phyloP scores from a whole-genome alignment of 2,329 filamentous ascomycete genomes.

The Pseudogymnoascus sp. region DNA sequence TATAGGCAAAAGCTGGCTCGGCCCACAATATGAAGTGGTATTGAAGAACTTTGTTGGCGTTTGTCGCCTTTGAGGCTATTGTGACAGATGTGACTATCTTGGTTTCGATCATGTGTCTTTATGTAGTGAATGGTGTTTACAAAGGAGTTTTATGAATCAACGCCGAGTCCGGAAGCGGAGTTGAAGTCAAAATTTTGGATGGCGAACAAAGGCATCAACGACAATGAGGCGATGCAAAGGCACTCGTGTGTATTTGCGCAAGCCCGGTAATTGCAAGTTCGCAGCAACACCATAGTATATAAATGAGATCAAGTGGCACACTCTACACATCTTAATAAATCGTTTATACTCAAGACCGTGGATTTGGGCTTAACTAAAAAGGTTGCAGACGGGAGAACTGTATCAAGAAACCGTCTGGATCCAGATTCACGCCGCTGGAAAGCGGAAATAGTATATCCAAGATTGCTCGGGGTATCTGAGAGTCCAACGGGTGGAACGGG shows the following conservation, averaged over 20 bases:
- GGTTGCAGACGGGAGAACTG: too few species aligned
- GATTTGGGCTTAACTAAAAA: too few species aligned
- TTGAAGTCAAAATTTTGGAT: neutral
- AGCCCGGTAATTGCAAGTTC: neutral
- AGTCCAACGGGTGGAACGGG: neutral
- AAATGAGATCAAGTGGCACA: neutral
- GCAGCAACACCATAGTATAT: neutral
- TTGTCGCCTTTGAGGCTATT: neutral
- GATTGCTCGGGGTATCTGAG: neutral
- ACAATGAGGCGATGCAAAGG: neutral
- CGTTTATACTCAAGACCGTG: too few species aligned
- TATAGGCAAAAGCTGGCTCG: slow-evolving; percentile 2
- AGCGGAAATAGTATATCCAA: neutral
- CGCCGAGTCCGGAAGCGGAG: neutral
- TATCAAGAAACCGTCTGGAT: too few species aligned
- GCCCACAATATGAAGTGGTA: slow-evolving; percentile 4
- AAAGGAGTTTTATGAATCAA: neutral
- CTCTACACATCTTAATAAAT: too few species aligned
- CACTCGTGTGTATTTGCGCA: neutral
- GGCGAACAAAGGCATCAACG: neutral
- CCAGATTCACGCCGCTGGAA: neutral
- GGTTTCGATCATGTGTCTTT: neutral
- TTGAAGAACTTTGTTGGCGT: neutral
- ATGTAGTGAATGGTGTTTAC: neutral
- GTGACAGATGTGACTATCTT: neutral